These are phyloP conservation scores for Venturia effusa DNA, from an alignment of 2,329 filamentous ascomycete genomes.

Conservation along the genomic window DNA sequence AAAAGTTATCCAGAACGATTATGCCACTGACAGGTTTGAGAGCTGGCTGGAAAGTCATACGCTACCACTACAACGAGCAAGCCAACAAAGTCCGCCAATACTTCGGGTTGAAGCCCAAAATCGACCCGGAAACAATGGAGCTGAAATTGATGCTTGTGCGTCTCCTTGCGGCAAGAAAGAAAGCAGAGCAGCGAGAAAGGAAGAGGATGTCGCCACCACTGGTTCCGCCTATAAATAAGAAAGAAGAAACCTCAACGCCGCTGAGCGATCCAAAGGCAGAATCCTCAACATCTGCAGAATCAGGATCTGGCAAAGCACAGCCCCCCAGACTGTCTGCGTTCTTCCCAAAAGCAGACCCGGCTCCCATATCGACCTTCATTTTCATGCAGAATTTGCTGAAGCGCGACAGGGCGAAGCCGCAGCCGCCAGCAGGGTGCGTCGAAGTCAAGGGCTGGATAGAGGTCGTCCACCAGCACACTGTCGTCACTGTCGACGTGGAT, in stretches of 20 bases:
- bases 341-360: neutral
- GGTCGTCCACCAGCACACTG: constrained; percentile 30
- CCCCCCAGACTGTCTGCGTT: neutral
- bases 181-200: neutral
- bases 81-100: constrained; percentile 25
- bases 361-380: neutral
- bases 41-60: constrained; percentile 24
- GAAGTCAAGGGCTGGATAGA: constrained; percentile 35
- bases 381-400: constrained; percentile 9
- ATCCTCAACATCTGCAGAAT: neutral
- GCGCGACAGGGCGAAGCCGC: constrained; percentile 12
- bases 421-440: constrained; percentile 34
- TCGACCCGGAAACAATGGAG: neutral
- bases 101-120: constrained; percentile 14
- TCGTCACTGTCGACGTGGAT: constrained; percentile 32
- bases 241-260: neutral
- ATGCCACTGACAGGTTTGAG: constrained; percentile 26
- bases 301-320: neutral
- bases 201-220: neutral
- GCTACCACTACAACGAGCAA: constrained; percentile 25
- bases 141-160: neutral
- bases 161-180: neutral
- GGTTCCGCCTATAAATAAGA: neutral
- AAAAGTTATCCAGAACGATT: constrained; percentile 25
- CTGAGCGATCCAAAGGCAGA: neutral